phyloP scores from a whole-genome alignment of 2,329 filamentous ascomycete species.

The Tolypocladium endophyticum region DNA sequence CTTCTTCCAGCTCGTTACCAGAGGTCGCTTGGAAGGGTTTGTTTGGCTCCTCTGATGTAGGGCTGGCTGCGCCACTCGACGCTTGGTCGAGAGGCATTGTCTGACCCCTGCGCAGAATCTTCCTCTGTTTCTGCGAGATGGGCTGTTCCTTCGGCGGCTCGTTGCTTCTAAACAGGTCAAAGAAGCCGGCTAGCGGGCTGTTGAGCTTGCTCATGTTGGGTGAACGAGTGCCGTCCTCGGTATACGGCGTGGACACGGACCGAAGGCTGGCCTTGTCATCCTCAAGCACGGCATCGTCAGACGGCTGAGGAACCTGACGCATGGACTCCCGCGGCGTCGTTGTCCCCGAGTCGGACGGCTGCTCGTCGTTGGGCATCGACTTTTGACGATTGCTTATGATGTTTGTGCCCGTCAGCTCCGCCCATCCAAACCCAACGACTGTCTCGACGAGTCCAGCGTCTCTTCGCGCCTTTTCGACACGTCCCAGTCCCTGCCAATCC shows the following conservation, averaged over 20 bases:
- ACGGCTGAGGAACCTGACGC: slow-evolving; percentile 60
- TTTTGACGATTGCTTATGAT: slow-evolving; percentile 34
- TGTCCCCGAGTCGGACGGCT: slow-evolving; percentile 20
- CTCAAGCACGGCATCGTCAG: slow-evolving; percentile 52
- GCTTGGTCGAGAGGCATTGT: slow-evolving; percentile 40
- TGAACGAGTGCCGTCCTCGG: slow-evolving; percentile 14
- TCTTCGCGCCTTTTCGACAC: slow-evolving; percentile 86
- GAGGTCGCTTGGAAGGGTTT: slow-evolving; percentile 31
- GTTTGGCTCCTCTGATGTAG: slow-evolving; percentile 4
- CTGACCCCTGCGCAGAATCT: slow-evolving; percentile 69
- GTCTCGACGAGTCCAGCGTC: slow-evolving; percentile 90
- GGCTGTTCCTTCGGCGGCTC: slow-evolving; percentile 38
- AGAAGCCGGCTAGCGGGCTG: slow-evolving; percentile 46
- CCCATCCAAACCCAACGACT: slow-evolving; percentile 88
- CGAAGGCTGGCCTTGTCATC: slow-evolving; percentile 53
- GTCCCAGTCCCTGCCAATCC: slow-evolving; percentile 88
- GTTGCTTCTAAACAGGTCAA: slow-evolving; percentile 62
- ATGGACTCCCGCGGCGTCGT: slow-evolving; percentile 28
- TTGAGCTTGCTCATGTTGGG: slow-evolving; percentile 24
- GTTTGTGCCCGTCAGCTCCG: slow-evolving; percentile 72
- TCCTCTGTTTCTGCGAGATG: slow-evolving; percentile 49
- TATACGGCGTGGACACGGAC: slow-evolving; percentile 25
- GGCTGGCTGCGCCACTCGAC: slow-evolving; percentile 4
- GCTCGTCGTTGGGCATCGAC: slow-evolving; percentile 25
- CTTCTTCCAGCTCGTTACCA: slow-evolving; percentile 37